Evolutionary conservation across 2,329 filamentous ascomycete genomes (phyloP).

Genomic region (Chrysoporthe puriensis): DNA sequence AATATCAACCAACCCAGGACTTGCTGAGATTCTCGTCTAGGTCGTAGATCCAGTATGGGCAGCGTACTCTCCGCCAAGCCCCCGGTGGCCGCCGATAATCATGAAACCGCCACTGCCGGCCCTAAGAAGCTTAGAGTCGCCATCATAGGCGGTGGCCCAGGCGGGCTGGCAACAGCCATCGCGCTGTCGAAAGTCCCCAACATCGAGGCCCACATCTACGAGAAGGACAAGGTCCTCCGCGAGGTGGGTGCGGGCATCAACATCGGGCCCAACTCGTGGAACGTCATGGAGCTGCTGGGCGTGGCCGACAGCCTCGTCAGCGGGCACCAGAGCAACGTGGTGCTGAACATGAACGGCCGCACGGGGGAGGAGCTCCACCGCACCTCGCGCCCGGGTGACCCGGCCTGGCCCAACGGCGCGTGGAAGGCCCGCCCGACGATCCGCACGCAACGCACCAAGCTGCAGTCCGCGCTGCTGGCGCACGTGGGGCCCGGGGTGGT

Average conservation of each 20-base stretch:
- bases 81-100: conserved; percentile 12
- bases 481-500: conserved; percentile 49
- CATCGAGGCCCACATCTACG: conserved; percentile 41
- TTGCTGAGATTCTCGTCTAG: neutral
- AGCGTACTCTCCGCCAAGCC: neutral
- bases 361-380: conserved; percentile 35
- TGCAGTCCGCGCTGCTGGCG: conserved; percentile 53
- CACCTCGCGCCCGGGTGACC: conserved; percentile 30
- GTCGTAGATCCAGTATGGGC: neutral
- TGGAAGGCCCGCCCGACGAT: conserved; percentile 26
- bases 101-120: neutral
- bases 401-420: conserved; percentile 17
- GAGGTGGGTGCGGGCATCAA: conserved; percentile 44
- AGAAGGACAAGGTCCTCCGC: conserved; percentile 42
- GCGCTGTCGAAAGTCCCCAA: conserved; percentile 36
- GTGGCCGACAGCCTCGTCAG: conserved; percentile 31
- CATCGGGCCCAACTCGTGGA: conserved; percentile 42
- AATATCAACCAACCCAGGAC: too few relatives aligned
- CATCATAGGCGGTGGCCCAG: conserved; percentile 28
- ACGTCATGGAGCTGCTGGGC: conserved; percentile 39
- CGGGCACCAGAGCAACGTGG: conserved; percentile 25
- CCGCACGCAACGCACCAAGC: conserved; percentile 37
- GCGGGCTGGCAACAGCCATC: conserved; percentile 35
- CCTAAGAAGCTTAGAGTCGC: conserved; percentile 22
- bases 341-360: conserved; percentile 33